phyloP scores from a whole-genome alignment of 768 basidiomycete species.

The Kwoniella bestiolae region DNA sequence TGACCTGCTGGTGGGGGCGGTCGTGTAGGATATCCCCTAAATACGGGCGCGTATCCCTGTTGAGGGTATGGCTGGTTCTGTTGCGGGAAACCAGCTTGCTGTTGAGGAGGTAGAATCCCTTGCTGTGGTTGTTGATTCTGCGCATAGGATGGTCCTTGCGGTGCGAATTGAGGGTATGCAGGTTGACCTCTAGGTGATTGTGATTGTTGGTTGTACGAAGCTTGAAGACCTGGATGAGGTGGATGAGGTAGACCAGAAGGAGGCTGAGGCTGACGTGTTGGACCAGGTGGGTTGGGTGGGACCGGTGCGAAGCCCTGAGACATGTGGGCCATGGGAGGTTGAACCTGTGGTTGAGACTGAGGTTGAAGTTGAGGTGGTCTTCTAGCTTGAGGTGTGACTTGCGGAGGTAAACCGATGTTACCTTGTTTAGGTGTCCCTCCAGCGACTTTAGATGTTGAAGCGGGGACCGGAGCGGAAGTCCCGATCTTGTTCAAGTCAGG shows the following conservation, averaged over 20 bases:
- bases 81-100: slow-evolving; percentile 5
- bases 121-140: neutral
- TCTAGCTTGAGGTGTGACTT: neutral
- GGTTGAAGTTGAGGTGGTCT: slow-evolving; percentile 1
- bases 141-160: neutral
- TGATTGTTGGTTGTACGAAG: slow-evolving; percentile 6
- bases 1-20: neutral
- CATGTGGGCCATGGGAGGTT: slow-evolving; percentile 2
- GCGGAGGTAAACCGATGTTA: slow-evolving; percentile 2
- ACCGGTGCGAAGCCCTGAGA: slow-evolving; percentile 17
- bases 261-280: neutral
- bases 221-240: neutral
- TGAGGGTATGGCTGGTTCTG: slow-evolving; percentile 3
- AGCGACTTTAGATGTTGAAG: slow-evolving; percentile 7
- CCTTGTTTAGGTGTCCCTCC: slow-evolving; percentile 7
- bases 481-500: slow-evolving; percentile 66
- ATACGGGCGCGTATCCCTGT: neutral
- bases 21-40: neutral
- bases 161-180: neutral
- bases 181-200: neutral
- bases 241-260: neutral
- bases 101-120: neutral
- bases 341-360: slow-evolving; percentile 1
- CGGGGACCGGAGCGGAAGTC: slow-evolving; percentile 7
- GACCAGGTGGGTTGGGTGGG: slow-evolving; percentile 18